Evolutionary conservation across 306 rosid species (phyloP).

Genomic region (Gastrolobium villosum): DNA sequence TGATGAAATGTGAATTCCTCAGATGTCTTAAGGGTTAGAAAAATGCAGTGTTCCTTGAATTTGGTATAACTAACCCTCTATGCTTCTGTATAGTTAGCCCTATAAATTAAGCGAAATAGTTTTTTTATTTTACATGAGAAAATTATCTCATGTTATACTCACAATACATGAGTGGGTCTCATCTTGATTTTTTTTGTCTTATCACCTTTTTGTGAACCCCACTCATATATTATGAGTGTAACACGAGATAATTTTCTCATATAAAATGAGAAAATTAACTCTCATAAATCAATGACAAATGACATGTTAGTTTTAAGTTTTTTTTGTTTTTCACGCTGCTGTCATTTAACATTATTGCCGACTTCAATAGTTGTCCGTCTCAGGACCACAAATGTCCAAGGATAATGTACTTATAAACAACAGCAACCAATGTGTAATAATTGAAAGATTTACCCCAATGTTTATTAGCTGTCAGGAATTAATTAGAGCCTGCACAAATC

Average conservation of each 20-base stretch:
- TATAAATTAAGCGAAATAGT: too few relatives aligned
- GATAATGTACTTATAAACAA: constrained; percentile 60
- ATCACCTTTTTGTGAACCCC: too few relatives aligned
- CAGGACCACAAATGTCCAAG: constrained; percentile 67
- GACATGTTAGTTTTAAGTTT: constrained; percentile 56
- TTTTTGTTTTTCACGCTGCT: constrained; percentile 53
- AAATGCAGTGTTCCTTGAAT: constrained; percentile 32
- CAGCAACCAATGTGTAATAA: constrained; percentile 63
- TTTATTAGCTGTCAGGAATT: constrained; percentile 86
- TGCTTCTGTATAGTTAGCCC: constrained; percentile 38
- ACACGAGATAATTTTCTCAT: too few relatives aligned
- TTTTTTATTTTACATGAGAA: too few relatives aligned
- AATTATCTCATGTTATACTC: too few relatives aligned
- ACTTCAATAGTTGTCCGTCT: constrained; percentile 61
- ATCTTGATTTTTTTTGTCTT: too few relatives aligned
- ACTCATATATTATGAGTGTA: too few relatives aligned
- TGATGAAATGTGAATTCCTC: constrained; percentile 5
- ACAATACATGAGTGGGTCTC: too few relatives aligned
- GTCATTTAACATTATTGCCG: constrained; percentile 70
- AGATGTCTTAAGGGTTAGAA: constrained; percentile 9
- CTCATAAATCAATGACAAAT: constrained; percentile 52
- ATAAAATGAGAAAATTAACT: too few relatives aligned
- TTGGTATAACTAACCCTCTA: constrained; percentile 4
- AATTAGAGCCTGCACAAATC: constrained; percentile 79
- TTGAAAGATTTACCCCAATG: constrained; percentile 71